phyloP scores from a whole-genome alignment of 352 stramenopile species.

The Phytopythium montanum region DNA sequence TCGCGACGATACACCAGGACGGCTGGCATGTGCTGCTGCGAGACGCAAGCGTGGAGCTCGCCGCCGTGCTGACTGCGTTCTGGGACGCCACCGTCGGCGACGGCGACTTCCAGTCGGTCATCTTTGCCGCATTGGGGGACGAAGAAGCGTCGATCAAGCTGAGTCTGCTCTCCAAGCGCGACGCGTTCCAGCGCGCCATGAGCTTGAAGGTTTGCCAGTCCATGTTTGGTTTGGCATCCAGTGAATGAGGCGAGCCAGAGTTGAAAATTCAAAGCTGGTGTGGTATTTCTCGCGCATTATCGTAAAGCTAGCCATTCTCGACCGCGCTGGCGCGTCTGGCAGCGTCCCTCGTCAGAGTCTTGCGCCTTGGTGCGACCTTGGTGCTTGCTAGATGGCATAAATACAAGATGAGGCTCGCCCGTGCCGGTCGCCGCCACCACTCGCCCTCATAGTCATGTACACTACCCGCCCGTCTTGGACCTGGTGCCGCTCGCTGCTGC shows the following conservation, averaged over 20 bases:
- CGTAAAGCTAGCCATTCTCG: neutral
- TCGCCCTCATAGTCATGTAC: conserved; percentile 5
- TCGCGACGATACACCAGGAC: conserved; percentile 15
- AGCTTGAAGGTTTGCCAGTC: conserved; percentile 1
- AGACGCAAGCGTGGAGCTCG: conserved; percentile 27
- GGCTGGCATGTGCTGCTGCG: conserved; percentile 30
- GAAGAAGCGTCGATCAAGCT: conserved; percentile 33
- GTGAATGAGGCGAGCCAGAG: neutral
- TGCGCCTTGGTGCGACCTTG: neutral
- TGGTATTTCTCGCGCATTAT: neutral
- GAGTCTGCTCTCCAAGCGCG: conserved; percentile 32
- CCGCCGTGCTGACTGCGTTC: conserved; percentile 25
- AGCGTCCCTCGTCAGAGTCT: neutral
- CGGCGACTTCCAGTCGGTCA: conserved; percentile 13
- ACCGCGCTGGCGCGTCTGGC: neutral
- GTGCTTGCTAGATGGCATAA: conserved; percentile 7
- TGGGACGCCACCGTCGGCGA: conserved; percentile 37
- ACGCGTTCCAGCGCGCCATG: conserved; percentile 23
- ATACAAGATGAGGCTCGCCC: conserved; percentile 8
- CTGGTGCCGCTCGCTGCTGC: neutral
- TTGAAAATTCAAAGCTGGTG: conserved; percentile 1
- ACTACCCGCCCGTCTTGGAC: conserved; percentile 1
- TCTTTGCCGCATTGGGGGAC: conserved; percentile 36
- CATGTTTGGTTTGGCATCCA: conserved; percentile 6
- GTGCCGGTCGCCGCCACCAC: neutral